Evolutionary conservation across 1,139 yeast genomes (phyloP).

Genomic region (Pneumocystis carinii): DNA sequence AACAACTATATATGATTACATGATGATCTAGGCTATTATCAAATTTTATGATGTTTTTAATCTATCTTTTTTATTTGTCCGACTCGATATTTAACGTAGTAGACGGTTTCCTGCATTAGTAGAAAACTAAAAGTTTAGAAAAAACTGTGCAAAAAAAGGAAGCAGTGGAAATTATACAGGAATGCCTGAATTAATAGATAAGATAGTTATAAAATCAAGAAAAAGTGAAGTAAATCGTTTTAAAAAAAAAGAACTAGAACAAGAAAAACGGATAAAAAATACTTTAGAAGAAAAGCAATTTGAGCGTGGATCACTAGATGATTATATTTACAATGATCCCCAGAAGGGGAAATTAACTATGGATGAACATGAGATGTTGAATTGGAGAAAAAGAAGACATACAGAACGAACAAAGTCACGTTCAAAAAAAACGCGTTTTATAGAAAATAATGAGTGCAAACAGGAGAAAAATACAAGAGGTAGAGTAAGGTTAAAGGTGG

Average conservation of each 20-base stretch:
- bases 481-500: neutral
- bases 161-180: neutral
- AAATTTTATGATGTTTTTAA: neutral
- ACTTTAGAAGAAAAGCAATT: neutral
- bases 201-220: neutral
- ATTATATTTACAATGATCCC: neutral
- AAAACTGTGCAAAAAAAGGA: neutral
- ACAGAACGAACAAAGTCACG: neutral
- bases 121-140: constrained; percentile 6
- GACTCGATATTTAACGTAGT: neutral
- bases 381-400: neutral
- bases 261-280: neutral
- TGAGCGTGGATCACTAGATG: neutral
- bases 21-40: neutral
- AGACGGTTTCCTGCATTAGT: neutral
- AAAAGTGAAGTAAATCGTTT: neutral
- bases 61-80: neutral
- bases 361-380: neutral
- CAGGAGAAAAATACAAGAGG: neutral
- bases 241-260: neutral
- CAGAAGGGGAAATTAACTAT: neutral
- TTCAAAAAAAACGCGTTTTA: neutral
- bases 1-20: neutral
- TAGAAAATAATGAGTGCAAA: neutral
- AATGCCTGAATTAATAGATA: neutral